phyloP scores from a whole-genome alignment of 139 green algal species.

The Pleodorina starrii region DNA sequence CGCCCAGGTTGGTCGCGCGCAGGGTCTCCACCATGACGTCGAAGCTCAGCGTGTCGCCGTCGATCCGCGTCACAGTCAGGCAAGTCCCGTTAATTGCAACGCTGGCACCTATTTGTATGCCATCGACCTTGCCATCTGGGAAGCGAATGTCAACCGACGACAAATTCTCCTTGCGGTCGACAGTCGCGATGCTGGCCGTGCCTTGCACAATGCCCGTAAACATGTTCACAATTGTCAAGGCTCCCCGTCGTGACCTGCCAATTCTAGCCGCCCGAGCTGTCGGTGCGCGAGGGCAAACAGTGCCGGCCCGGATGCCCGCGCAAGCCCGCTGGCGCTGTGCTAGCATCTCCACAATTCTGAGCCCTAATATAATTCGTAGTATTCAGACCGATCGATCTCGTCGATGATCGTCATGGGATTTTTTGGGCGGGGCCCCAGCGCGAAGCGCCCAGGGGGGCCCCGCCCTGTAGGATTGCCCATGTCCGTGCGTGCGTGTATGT shows the following conservation, averaged over 20 bases:
- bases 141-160: constrained; percentile 81
- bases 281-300: background rate
- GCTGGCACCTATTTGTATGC: constrained; percentile 82
- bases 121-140: constrained; percentile 66
- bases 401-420: no score
- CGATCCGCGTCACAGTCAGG: constrained; percentile 86
- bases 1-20: constrained; percentile 89
- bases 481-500: no score
- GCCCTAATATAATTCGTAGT: no score
- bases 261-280: background rate
- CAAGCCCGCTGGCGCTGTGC: background rate
- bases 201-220: constrained; percentile 95
- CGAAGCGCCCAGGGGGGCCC: no score
- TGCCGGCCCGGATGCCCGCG: background rate
- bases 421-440: no score
- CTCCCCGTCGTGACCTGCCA: background rate
- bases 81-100: constrained; percentile 97
- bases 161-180: constrained; percentile 76
- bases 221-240: constrained; percentile 46
- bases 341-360: background rate
- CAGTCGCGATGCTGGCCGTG: constrained; percentile 68
- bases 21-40: constrained; percentile 96
- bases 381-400: no score
- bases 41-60: constrained; percentile 36
- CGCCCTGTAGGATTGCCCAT: no score